Conservation (phyloP, 306 rosid species). For the Fagus sylvatica region DNA sequence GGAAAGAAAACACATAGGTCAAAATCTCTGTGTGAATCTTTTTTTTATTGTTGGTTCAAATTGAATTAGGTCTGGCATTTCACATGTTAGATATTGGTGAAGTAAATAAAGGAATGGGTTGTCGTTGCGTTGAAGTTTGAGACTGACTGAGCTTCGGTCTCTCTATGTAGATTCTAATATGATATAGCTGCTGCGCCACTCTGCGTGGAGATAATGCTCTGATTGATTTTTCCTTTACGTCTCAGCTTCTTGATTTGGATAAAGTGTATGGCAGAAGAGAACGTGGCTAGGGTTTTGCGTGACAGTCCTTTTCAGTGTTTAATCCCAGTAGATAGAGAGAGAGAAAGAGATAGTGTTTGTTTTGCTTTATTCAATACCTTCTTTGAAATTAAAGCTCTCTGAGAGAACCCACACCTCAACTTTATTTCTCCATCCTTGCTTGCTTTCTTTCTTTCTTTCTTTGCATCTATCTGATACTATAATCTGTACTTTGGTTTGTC, state of each 20-base stretch:
- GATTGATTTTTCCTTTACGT: neutral
- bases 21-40: neutral
- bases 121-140: conserved; percentile 40
- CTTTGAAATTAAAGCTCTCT: neutral
- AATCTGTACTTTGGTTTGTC: conserved; percentile 55
- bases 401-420: conserved; percentile 1
- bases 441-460: conserved; percentile 10
- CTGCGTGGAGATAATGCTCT: conserved; percentile 34
- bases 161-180: too few relatives aligned
- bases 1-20: neutral
- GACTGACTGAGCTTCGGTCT: conserved; percentile 9
- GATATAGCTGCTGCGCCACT: neutral
- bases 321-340: neutral
- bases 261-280: conserved; percentile 46
- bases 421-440: conserved; percentile 16
- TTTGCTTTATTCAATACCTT: conserved; percentile 23
- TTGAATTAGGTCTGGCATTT: neutral
- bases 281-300: conserved; percentile 58
- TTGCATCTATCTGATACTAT: conserved; percentile 12
- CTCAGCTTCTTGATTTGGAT: conserved; percentile 39
- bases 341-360: neutral
- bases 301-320: conserved; percentile 36
- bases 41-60: neutral
- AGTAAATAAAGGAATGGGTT: neutral
- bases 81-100: neutral